Percentiles rank a stretch among this genome's conserved stretches.
Conservation (phyloP, 2,329 filamentous ascomycete species). For the Talaromyces sp. region DNA sequence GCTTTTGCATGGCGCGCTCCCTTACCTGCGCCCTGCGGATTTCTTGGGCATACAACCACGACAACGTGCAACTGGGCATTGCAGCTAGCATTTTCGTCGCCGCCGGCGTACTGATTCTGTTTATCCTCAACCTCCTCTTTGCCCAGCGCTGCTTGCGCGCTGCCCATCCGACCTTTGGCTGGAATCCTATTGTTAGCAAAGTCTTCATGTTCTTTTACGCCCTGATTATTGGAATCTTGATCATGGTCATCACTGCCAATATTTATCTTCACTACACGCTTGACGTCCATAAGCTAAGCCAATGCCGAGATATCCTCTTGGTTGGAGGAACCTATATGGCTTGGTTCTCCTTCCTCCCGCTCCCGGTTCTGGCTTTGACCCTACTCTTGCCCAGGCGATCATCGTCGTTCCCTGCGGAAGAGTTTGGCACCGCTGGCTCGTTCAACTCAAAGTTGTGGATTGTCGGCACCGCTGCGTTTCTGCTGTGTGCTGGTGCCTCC, state of each 20-base stretch:
- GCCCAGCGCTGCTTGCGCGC: slow-evolving; percentile 70
- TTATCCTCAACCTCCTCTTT: slow-evolving; percentile 73
- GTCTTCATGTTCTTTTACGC: slow-evolving; percentile 57
- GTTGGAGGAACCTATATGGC: slow-evolving; percentile 60
- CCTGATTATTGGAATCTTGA: slow-evolving; percentile 55
- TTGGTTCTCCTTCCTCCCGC: slow-evolving; percentile 62
- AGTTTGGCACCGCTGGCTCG: slow-evolving; percentile 60
- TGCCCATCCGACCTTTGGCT: slow-evolving; percentile 66
- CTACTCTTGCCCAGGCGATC: slow-evolving; percentile 42
- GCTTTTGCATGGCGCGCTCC: slow-evolving; percentile 49
- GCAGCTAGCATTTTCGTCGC: slow-evolving; percentile 66
- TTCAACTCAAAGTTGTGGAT: slow-evolving; percentile 64
- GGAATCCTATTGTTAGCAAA: slow-evolving; percentile 52
- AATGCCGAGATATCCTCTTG: slow-evolving; percentile 61
- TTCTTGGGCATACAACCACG: slow-evolving; percentile 48
- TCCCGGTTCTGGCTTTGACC: slow-evolving; percentile 51
- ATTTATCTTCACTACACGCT: slow-evolving; percentile 67
- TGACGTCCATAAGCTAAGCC: slow-evolving; percentile 42
- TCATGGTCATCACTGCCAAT: slow-evolving; percentile 62
- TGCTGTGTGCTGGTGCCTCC: slow-evolving; percentile 65
- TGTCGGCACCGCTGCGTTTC: slow-evolving; percentile 52
- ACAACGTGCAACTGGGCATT: slow-evolving; percentile 47
- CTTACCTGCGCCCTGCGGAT: slow-evolving; percentile 48
- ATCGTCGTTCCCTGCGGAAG: slow-evolving; percentile 34
- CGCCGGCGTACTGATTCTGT: slow-evolving; percentile 70